These are phyloP conservation scores for Choanephora cucurbitarum DNA, from an alignment of 371 early-diverging fungal species.

Conservation along the genomic window DNA sequence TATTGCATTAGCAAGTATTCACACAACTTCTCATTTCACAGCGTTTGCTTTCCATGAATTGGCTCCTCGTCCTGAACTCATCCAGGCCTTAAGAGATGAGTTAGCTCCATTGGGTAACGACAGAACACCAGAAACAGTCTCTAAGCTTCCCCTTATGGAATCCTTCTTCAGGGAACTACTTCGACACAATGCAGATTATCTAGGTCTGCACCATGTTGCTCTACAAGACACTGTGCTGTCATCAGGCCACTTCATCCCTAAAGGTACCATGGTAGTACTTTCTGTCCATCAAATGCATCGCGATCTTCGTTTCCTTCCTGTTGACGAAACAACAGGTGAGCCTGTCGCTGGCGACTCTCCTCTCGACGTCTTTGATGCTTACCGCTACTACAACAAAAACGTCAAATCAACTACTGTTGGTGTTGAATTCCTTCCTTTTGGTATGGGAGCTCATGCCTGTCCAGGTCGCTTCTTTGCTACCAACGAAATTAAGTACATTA, in stretches of 20 bases:
- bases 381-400: conserved; percentile 24
- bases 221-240: conserved; percentile 36
- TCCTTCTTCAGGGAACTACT: conserved; percentile 55
- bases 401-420: conserved; percentile 28
- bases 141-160: conserved; percentile 42
- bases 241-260: conserved; percentile 45
- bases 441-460: conserved; percentile 47
- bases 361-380: conserved; percentile 29
- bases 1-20: conserved; percentile 44
- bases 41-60: conserved; percentile 38
- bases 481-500: conserved; percentile 45
- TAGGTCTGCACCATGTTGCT: conserved; percentile 40
- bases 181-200: conserved; percentile 31
- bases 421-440: conserved; percentile 27
- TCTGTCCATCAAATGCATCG: conserved; percentile 31
- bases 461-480: conserved; percentile 56
- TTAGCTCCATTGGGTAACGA: conserved; percentile 14
- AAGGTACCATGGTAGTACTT: conserved; percentile 34
- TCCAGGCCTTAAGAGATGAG: conserved; percentile 26
- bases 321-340: conserved; percentile 9
- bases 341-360: conserved; percentile 3
- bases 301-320: conserved; percentile 8
- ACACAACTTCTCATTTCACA: conserved; percentile 42
- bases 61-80: conserved; percentile 30
- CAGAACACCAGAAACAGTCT: conserved; percentile 32